Evolutionary conservation across 2,329 filamentous ascomycete species (phyloP).

Genomic region (Polytolypa hystricis): DNA sequence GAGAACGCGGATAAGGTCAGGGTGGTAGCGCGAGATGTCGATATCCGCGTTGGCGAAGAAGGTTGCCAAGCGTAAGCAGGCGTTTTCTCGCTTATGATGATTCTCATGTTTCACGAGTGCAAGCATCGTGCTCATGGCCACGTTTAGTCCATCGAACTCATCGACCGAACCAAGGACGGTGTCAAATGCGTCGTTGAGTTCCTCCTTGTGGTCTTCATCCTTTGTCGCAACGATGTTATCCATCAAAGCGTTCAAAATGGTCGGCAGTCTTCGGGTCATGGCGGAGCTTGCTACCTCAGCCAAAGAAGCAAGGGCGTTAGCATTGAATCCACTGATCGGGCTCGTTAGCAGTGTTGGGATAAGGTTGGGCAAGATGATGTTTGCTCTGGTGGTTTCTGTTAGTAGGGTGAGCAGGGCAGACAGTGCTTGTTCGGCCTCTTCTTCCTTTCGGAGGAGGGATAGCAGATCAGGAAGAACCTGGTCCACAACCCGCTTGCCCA

Average conservation of each 20-base stretch:
- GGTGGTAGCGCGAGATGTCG: slow-evolving; percentile 92
- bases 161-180: slow-evolving; percentile 86
- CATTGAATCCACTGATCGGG: slow-evolving; percentile 90
- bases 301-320: slow-evolving; percentile 81
- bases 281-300: slow-evolving; percentile 81
- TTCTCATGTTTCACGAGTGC: slow-evolving; percentile 85
- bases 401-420: slow-evolving; percentile 87
- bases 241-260: slow-evolving; percentile 86
- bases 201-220: slow-evolving; percentile 60
- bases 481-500: slow-evolving; percentile 90
- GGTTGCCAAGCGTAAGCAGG: slow-evolving; percentile 66
- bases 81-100: slow-evolving; percentile 67
- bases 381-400: slow-evolving; percentile 85
- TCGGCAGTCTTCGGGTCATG: slow-evolving; percentile 82
- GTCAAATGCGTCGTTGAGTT: slow-evolving; percentile 74
- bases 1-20: slow-evolving; percentile 82
- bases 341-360: slow-evolving; percentile 84
- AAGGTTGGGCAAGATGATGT: slow-evolving; percentile 91
- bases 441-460: slow-evolving; percentile 73
- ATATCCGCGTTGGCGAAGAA: slow-evolving; percentile 75
- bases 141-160: slow-evolving; percentile 91
- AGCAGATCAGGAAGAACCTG: slow-evolving; percentile 90
- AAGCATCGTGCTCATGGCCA: slow-evolving; percentile 86
- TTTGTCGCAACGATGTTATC: slow-evolving; percentile 69
- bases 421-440: slow-evolving; percentile 81